phyloP scores from a whole-genome alignment of 2,329 filamentous ascomycete genomes.

The Tolypocladium inflatum region DNA sequence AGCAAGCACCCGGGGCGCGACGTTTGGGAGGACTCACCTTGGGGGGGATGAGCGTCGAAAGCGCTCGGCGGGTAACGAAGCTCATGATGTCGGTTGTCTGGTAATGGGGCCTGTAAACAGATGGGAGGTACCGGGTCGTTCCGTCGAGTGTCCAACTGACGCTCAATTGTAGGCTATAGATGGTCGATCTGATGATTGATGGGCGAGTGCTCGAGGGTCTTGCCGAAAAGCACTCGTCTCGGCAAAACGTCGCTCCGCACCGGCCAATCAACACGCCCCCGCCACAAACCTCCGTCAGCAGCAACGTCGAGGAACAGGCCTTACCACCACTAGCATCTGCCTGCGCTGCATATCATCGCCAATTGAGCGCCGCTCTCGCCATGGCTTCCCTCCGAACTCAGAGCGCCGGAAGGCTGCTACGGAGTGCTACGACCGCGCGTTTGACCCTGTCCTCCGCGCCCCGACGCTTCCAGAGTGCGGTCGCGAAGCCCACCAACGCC shows the following conservation, averaged over 20 bases:
- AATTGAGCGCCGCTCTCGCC: conserved; percentile 20
- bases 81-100: conserved; percentile 61
- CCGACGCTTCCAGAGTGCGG: conserved; percentile 45
- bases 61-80: conserved; percentile 79
- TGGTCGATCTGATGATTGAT: conserved; percentile 15
- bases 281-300: conserved; percentile 13
- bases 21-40: conserved; percentile 58
- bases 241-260: conserved; percentile 32
- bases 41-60: conserved; percentile 97
- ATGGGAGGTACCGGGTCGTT: conserved; percentile 15
- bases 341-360: conserved; percentile 17
- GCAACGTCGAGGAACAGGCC: conserved; percentile 3
- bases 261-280: conserved; percentile 29
- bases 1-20: conserved; percentile 8
- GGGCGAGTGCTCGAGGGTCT: conserved; percentile 11
- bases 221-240: conserved; percentile 42
- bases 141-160: conserved; percentile 20
- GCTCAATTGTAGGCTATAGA: conserved; percentile 23
- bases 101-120: conserved; percentile 12
- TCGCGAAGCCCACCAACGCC: conserved; percentile 31
- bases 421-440: conserved; percentile 30
- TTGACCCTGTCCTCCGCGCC: conserved; percentile 31
- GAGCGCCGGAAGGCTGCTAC: conserved; percentile 41
- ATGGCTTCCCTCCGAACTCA: conserved; percentile 61
- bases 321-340: conserved; percentile 9